A percentile compares a stretch with the other conserved stretches of the same genome.
Evolutionary conservation across 345 rosid species (phyloP).

Genomic region (Ailanthus altissimus): DNA sequence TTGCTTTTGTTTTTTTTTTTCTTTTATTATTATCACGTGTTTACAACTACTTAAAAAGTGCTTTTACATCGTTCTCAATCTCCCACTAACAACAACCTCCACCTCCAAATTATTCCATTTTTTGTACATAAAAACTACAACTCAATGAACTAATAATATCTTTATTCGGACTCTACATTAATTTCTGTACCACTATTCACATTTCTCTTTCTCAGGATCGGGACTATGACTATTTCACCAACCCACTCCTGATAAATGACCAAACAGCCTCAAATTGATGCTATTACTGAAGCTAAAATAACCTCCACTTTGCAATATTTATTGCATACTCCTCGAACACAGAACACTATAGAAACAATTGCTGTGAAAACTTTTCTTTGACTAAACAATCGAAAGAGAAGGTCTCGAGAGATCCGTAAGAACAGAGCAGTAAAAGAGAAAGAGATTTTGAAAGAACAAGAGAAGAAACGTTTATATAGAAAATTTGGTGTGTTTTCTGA

Average conservation of each 20-base stretch:
- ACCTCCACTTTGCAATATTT: conserved; percentile 15
- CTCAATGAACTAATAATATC: background rate
- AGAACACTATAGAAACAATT: background rate
- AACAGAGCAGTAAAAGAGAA: background rate
- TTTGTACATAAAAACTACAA: conserved; percentile 29
- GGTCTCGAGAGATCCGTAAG: background rate
- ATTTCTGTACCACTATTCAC: conserved; percentile 35
- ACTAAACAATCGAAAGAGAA: background rate
- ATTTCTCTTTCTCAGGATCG: conserved; percentile 31
- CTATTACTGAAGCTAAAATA: background rate
- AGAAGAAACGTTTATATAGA: background rate
- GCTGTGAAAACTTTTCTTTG: too few species aligned
- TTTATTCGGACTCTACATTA: conserved; percentile 6
- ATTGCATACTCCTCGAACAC: conserved; percentile 16
- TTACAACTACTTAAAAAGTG: background rate
- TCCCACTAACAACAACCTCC: conserved; percentile 7
- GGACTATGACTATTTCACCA: conserved; percentile 22
- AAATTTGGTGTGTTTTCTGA: background rate
- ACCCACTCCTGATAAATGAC: conserved; percentile 18
- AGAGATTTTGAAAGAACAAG: background rate
- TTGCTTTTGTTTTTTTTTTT: background rate
- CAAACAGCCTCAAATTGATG: background rate
- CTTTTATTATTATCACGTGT: background rate
- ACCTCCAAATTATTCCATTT: conserved; percentile 27
- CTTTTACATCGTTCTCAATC: conserved; percentile 2